Evolutionary conservation across 208 protist species (phyloP).

Genomic region (Crithidia bombi): DNA sequence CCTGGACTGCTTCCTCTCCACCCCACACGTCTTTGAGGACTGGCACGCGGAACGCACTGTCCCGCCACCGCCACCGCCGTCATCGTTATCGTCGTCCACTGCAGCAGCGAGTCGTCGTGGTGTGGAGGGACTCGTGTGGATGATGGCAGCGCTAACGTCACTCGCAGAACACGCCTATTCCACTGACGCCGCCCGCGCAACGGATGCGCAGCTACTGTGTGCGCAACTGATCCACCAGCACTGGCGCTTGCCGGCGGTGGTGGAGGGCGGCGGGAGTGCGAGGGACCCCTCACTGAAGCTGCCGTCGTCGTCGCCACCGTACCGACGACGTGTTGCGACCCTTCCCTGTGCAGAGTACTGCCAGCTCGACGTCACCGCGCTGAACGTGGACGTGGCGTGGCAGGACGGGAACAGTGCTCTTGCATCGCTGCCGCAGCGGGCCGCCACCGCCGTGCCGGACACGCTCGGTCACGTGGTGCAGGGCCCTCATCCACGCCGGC

Average conservation of each 20-base stretch:
- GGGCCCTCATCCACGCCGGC: conserved; percentile 54
- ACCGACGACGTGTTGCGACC: not conserved
- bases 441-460: conserved; percentile 28
- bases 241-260: conserved; percentile 29
- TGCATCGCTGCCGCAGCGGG: not conserved
- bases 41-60: conserved; percentile 41
- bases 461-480: conserved; percentile 49
- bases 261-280: not conserved
- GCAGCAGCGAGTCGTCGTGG: not conserved
- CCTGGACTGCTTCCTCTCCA: conserved; percentile 68
- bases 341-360: conserved; percentile 25
- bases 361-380: conserved; percentile 19
- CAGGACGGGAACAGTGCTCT: not conserved
- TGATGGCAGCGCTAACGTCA: conserved; percentile 46
- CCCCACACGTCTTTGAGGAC: conserved; percentile 54
- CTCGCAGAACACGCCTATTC: conserved; percentile 72
- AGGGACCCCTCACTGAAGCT: not conserved
- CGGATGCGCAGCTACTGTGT: conserved; percentile 59
- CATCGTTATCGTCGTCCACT: not conserved
- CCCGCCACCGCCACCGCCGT: conserved; percentile 18
- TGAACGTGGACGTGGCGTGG: not conserved
- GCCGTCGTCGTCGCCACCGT: not conserved
- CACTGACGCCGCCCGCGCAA: conserved; percentile 51
- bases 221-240: conserved; percentile 50
- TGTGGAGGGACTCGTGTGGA: conserved; percentile 25